These are phyloP conservation scores for Amanita jacksonii DNA, from an alignment of 768 basidiomycete genomes.

Conservation along the genomic window DNA sequence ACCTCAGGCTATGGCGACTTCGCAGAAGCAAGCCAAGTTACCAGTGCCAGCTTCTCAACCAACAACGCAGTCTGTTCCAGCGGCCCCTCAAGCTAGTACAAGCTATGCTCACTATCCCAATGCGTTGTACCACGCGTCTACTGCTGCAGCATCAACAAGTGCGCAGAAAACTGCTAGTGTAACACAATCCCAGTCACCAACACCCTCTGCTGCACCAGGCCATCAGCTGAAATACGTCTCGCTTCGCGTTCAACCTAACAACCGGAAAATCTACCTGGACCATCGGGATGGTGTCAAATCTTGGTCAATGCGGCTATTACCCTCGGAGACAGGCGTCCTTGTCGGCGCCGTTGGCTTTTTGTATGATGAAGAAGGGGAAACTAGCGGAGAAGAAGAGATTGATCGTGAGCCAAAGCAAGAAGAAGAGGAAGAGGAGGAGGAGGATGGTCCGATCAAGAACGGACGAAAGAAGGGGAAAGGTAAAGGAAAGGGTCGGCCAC, in stretches of 20 bases:
- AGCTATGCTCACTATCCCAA: conserved; percentile 44
- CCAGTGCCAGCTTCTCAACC: conserved; percentile 2
- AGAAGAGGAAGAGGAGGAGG: conserved; percentile 37
- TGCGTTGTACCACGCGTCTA: conserved; percentile 32
- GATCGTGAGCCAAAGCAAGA: conserved; percentile 26
- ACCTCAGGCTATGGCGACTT: conserved; percentile 23
- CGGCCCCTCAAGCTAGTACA: conserved; percentile 2
- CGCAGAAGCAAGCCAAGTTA: conserved; percentile 19
- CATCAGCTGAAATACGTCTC: conserved; percentile 44
- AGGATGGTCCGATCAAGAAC: conserved; percentile 34
- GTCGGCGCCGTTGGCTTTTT: conserved; percentile 46
- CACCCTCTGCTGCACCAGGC: conserved; percentile 24
- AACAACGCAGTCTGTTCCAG: background rate
- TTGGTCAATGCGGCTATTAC: conserved; percentile 59
- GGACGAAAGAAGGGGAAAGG: conserved; percentile 32
- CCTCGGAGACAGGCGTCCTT: conserved; percentile 46
- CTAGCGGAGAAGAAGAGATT: conserved; percentile 46
- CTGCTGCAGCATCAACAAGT: conserved; percentile 13
- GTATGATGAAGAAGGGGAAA: conserved; percentile 49
- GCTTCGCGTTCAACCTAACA: conserved; percentile 49
- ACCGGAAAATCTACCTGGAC: conserved; percentile 50
- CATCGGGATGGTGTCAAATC: conserved; percentile 61
- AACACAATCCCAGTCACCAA: conserved; percentile 27
- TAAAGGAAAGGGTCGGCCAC: conserved; percentile 27
- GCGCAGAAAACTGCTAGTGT: conserved; percentile 15